Percentiles rank a stretch among this genome's conserved stretches.
Evolutionary conservation across 208 protist genomes (phyloP).

Genomic region (Lotmaria passim): DNA sequence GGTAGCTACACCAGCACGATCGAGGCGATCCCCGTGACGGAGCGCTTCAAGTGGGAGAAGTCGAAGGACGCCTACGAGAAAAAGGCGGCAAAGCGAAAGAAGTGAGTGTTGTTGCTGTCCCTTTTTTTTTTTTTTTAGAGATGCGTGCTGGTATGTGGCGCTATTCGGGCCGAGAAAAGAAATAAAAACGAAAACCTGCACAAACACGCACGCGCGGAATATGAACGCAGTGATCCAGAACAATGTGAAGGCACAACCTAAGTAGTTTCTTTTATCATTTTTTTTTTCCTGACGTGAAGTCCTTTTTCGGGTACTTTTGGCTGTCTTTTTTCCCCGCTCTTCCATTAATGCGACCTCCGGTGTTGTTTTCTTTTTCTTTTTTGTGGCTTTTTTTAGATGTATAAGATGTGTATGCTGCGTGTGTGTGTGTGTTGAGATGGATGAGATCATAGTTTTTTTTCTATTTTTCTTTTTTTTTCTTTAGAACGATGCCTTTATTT

Average conservation of each 20-base stretch:
- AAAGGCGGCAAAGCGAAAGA: slow-evolving; percentile 20
- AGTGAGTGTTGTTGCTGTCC: not conserved
- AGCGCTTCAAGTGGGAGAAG: slow-evolving; percentile 68
- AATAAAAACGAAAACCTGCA: too few relatives aligned
- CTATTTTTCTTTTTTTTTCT: slow-evolving; percentile 7
- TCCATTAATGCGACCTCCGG: not conserved
- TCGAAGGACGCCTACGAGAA: slow-evolving; percentile 44
- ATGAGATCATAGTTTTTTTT: slow-evolving; percentile 12
- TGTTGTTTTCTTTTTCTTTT: not conserved
- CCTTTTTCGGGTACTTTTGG: too few relatives aligned
- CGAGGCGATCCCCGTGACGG: slow-evolving; percentile 54
- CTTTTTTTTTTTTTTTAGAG: not conserved
- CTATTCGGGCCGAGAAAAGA: too few relatives aligned
- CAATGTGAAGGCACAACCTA: too few relatives aligned
- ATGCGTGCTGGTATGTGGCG: too few relatives aligned
- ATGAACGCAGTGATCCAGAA: too few relatives aligned
- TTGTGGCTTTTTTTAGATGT: slow-evolving; percentile 5
- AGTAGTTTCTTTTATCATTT: too few relatives aligned
- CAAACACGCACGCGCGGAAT: too few relatives aligned
- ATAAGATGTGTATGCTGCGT: slow-evolving; percentile 8
- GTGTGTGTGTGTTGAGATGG: not conserved
- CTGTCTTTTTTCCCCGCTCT: not conserved
- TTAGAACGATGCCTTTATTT: not conserved
- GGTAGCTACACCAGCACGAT: slow-evolving; percentile 80
- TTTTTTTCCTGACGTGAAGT: too few relatives aligned